phyloP scores from a whole-genome alignment of 208 protist species.

The Lotmaria passim region DNA sequence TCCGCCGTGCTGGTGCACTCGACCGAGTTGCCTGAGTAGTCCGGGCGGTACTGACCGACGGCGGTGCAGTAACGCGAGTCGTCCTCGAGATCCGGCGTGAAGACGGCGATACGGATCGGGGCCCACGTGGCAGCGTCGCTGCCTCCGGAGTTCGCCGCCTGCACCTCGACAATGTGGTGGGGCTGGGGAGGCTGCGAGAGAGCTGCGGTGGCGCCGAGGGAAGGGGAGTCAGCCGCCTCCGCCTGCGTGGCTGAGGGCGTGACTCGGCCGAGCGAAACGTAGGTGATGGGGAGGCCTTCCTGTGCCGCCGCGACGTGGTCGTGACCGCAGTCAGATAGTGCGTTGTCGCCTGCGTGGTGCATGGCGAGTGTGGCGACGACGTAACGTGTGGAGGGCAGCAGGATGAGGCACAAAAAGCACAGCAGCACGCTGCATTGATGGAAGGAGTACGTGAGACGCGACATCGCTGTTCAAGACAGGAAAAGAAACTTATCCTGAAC shows the following conservation, averaged over 20 bases:
- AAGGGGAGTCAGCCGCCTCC: too few relatives aligned
- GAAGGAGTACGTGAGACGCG: background rate
- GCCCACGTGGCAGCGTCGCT: constrained; percentile 16
- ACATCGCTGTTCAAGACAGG: constrained; percentile 7
- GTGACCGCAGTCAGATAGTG: constrained; percentile 16
- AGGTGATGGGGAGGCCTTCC: constrained; percentile 23
- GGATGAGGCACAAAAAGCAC: background rate
- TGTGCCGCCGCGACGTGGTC: constrained; percentile 17
- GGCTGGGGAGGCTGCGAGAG: background rate
- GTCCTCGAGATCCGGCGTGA: constrained; percentile 44
- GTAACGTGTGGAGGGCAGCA: background rate
- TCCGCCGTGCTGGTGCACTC: constrained; percentile 26
- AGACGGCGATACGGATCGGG: constrained; percentile 60
- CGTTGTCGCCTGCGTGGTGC: background rate
- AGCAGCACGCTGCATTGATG: background rate
- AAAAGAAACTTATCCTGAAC: too few relatives aligned
- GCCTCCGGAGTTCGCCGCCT: too few relatives aligned
- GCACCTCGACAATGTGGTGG: constrained; percentile 11
- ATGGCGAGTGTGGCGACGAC: background rate
- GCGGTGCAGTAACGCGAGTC: constrained; percentile 51
- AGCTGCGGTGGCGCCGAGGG: background rate
- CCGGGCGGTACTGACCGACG: constrained; percentile 28
- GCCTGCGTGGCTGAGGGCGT: background rate
- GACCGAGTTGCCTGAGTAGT: constrained; percentile 33
- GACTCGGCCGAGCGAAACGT: constrained; percentile 16